Percentiles rank a stretch among this genome's conserved stretches.
Conservation (phyloP, 1,139 yeast species). For the Pichia terricola region DNA sequence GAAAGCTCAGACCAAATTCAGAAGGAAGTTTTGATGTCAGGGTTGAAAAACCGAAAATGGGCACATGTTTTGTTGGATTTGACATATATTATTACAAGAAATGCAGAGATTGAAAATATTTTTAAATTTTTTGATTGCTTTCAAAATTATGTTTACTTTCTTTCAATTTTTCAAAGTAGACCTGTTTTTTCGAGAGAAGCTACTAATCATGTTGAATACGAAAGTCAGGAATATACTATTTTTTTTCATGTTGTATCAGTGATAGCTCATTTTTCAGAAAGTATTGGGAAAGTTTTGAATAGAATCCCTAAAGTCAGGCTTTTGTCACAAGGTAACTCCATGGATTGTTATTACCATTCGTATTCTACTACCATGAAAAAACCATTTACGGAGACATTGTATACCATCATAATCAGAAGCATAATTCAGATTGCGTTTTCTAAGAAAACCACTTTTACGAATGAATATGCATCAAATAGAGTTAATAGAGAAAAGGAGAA, state of each 20-base stretch:
- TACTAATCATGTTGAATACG: slow-evolving; percentile 83
- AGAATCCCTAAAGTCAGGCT: slow-evolving; percentile 20
- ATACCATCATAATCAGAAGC: slow-evolving; percentile 11
- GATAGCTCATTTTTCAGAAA: slow-evolving; percentile 54
- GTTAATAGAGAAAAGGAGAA: slow-evolving; percentile 10
- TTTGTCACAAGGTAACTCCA: slow-evolving; percentile 13
- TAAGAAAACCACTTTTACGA: too few species aligned
- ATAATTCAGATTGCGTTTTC: slow-evolving; percentile 6
- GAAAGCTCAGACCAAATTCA: neutral
- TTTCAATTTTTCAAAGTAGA: slow-evolving; percentile 69
- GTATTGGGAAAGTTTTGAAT: slow-evolving; percentile 41
- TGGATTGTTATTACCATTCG: slow-evolving; percentile 15
- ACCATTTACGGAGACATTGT: slow-evolving; percentile 15
- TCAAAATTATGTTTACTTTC: slow-evolving; percentile 48
- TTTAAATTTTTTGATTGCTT: slow-evolving; percentile 28
- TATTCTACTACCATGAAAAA: slow-evolving; percentile 13
- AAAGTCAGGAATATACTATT: slow-evolving; percentile 75
- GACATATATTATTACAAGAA: slow-evolving; percentile 67
- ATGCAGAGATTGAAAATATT: slow-evolving; percentile 32
- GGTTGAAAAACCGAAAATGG: slow-evolving; percentile 71
- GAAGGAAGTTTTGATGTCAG: slow-evolving; percentile 14
- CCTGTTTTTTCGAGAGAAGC: slow-evolving; percentile 70
- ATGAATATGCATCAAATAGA: too few species aligned
- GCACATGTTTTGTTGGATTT: slow-evolving; percentile 81
- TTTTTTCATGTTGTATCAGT: slow-evolving; percentile 72